Percentiles rank a stretch among this genome's conserved stretches.
These are phyloP conservation scores for Fusarium subtropicale DNA, from an alignment of 2,329 filamentous ascomycete genomes.

Conservation along the genomic window DNA sequence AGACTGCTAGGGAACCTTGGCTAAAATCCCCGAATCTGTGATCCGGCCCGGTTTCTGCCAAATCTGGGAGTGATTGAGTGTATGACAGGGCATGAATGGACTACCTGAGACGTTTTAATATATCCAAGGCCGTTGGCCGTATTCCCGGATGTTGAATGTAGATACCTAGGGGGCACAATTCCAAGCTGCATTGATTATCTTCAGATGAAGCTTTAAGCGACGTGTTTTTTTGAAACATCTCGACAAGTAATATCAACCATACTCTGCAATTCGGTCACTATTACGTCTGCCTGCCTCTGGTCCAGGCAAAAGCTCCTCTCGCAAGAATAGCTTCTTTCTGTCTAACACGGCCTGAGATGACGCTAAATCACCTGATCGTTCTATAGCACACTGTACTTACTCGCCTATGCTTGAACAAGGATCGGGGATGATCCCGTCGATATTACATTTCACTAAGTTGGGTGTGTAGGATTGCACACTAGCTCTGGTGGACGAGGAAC, in stretches of 20 bases:
- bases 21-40: constrained; percentile 1
- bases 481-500: constrained; percentile 37
- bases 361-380: constrained; percentile 49
- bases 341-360: constrained; percentile 12
- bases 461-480: constrained; percentile 35
- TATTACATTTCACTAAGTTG: constrained; percentile 43
- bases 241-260: neutral
- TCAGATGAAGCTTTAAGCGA: too few species aligned
- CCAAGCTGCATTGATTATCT: neutral
- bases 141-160: too few species aligned
- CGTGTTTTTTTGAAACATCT: neutral
- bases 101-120: neutral
- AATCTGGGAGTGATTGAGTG: neutral
- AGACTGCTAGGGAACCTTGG: constrained; percentile 4
- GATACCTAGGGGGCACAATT: neutral
- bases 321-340: neutral
- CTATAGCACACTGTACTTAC: constrained; percentile 15
- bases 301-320: neutral
- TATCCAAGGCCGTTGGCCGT: neutral
- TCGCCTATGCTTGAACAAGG: constrained; percentile 42
- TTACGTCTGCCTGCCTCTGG: neutral
- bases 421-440: constrained; percentile 45
- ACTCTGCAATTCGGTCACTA: neutral
- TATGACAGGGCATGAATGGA: neutral
- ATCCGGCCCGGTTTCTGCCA: neutral